Evolutionary conservation across 345 rosid genomes (phyloP).

Genomic region (Populus nigra): DNA sequence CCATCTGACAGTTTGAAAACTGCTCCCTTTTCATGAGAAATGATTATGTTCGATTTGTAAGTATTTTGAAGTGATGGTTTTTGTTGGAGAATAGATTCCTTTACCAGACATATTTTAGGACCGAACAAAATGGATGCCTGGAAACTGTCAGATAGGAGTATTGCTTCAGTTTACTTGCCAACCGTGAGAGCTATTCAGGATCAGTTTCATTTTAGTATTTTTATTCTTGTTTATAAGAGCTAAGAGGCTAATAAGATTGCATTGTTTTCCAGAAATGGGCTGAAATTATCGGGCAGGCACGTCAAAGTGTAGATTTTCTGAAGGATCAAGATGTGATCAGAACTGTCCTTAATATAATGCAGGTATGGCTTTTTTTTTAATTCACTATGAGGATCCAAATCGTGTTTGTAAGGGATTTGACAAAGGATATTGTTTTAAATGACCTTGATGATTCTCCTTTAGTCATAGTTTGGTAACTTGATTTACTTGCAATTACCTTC

Average conservation of each 20-base stretch:
- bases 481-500: not conserved
- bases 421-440: not conserved
- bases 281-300: slow-evolving; percentile 91
- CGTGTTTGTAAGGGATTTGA: not conserved
- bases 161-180: not conserved
- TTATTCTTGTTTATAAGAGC: not conserved
- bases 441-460: not conserved
- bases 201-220: slow-evolving; percentile 45
- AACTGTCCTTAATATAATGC: slow-evolving; percentile 87
- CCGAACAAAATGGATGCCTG: not conserved
- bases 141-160: not conserved
- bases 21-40: not conserved
- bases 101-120: not conserved
- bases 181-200: slow-evolving; percentile 25
- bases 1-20: not conserved
- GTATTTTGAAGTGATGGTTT: not conserved
- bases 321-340: slow-evolving; percentile 90
- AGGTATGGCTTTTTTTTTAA: slow-evolving; percentile 41
- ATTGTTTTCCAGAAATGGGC: slow-evolving; percentile 81
- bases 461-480: not conserved
- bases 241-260: slow-evolving; percentile 8
- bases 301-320: slow-evolving; percentile 84
- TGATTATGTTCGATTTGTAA: not conserved
- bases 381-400: not conserved
- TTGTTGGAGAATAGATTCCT: not conserved